Evolutionary conservation across 257 asterid species (phyloP), one percentile per base, ranked within the genome.

Genomic region (Plantago elongata): DNA sequence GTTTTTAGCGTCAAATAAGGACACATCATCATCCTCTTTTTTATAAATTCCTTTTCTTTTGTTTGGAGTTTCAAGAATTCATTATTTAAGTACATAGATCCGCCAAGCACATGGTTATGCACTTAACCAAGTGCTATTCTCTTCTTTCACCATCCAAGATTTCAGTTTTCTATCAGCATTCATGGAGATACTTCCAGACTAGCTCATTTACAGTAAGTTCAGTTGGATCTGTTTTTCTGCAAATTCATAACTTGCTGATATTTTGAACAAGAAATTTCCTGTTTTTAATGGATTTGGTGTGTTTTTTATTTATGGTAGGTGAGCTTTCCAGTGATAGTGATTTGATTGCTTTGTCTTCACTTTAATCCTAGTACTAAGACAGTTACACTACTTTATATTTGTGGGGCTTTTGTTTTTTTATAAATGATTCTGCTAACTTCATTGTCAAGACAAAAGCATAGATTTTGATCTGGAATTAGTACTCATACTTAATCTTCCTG

Each of bases 51-150:
- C 10, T 42, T 65, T 72, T 61, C 16, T 52, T 58, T 68, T 9
- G 11, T 63, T 67, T 34, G 40, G 62, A 77, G 66, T 73, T 75
- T 66, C 81, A 67, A 73, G 75, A 69, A 66, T 57, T 27, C 57
- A 43, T 67, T 72, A 72, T 54, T 70, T 63, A 67, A 62, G 59
- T 52, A 46, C 57, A 66, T 58, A 77, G 81, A 77, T 80, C 69
- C 75, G 68, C 79, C 66, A 45, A 54, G 78, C 90, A 87, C 95
- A 80, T 84, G 93, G 65, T 78, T 71, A 58, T 69, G 67, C 70
- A 79, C 51, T 58, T 80, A 81, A 78, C 88, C 74, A 37, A 42
- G 69, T 34, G 57, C 12, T 50, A 40, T 37, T 4, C 45, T 12
- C 52, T 43, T 12, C 57, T 45, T 40, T 61, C 51, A 52, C 9